Evolutionary conservation across 2,329 filamentous ascomycete genomes (phyloP), one percentile per base, ranked within the genome.

Genomic region (Penicillium corylophilum): DNA sequence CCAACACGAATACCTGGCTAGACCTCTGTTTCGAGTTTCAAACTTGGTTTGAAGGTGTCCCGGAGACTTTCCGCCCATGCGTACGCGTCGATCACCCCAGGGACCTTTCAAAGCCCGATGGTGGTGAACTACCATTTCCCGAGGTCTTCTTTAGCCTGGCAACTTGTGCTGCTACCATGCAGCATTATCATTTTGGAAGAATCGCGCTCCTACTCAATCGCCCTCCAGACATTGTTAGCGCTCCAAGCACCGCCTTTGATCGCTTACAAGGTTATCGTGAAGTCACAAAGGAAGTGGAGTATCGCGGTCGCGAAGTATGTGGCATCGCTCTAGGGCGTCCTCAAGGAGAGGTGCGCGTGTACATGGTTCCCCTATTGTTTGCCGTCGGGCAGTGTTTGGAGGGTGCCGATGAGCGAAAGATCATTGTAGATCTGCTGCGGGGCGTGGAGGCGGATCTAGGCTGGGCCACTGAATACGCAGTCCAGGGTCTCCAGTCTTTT

Each of bases 121-220:
- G 63, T 44, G 65, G 63, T 22, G 54, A 53, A 46, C 64, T 65
- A 41, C 73, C 72, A 54, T 83, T 78, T 65, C 77, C 69, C 0
- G 80, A 84, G 59, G 75, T 84, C 7, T 86, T 83, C 77, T 85
- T 83, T 63, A 78, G 79, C 46, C 74, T 82, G 0, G 77, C 83
- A 0, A 80, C 84, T 67, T 86, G 82, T 64, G 83, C 82, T 0
- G 80, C 82, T 4, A 80, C 83, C 0, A 85, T 86, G 78, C 83
- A 86, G 60, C 79, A 78, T 53, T 86, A 85, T 57, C 81, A 87
- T 60, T 86, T 87, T 73, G 82, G 82, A 1, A 78, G 81, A 39
- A 82, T 86, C 10, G 76, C 85, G 4, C 65, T 87, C 0, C 74
- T 84, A 12, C 77, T 85, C 56, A 85, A 87, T 60, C 79, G 81